Evolutionary conservation across 768 basidiomycete genomes (phyloP).

Genomic region (Infundibulicybe gibba): DNA sequence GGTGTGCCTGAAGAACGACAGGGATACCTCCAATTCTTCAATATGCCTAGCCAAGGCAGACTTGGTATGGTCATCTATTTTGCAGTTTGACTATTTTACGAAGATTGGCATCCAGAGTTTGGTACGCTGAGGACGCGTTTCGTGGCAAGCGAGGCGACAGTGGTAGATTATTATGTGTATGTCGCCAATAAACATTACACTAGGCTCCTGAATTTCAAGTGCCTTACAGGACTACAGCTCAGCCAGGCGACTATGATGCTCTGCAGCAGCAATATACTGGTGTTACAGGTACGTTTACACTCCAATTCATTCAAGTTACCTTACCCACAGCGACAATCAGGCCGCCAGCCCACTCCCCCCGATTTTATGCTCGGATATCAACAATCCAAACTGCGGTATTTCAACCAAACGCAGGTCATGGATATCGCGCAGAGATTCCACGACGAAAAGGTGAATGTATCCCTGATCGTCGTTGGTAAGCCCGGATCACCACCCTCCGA

Average conservation of each 20-base stretch:
- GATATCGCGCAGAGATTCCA: slow-evolving; percentile 31
- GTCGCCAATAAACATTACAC: background rate
- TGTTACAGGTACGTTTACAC: slow-evolving; percentile 23
- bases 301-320: background rate
- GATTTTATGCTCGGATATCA: slow-evolving; percentile 31
- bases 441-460: slow-evolving; percentile 30
- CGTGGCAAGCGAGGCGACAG: slow-evolving; percentile 24
- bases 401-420: slow-evolving; percentile 28
- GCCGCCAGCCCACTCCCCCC: slow-evolving; percentile 31
- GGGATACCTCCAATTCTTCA: slow-evolving; percentile 33
- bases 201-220: background rate
- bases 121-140: slow-evolving; percentile 26
- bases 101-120: slow-evolving; percentile 18
- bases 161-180: slow-evolving; percentile 32
- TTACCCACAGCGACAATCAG: slow-evolving; percentile 6
- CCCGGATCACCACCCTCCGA: too few species aligned
- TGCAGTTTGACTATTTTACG: background rate
- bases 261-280: slow-evolving; percentile 30
- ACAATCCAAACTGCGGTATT: slow-evolving; percentile 33
- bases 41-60: slow-evolving; percentile 30
- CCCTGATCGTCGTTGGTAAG: slow-evolving; percentile 29
- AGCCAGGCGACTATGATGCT: slow-evolving; percentile 31
- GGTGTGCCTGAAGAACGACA: slow-evolving; percentile 3
- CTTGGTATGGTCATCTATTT: slow-evolving; percentile 16
- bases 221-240: slow-evolving; percentile 23